Conservation (phyloP, 495 filamentous ascomycete species). For the Neurospora discreta region DNA sequence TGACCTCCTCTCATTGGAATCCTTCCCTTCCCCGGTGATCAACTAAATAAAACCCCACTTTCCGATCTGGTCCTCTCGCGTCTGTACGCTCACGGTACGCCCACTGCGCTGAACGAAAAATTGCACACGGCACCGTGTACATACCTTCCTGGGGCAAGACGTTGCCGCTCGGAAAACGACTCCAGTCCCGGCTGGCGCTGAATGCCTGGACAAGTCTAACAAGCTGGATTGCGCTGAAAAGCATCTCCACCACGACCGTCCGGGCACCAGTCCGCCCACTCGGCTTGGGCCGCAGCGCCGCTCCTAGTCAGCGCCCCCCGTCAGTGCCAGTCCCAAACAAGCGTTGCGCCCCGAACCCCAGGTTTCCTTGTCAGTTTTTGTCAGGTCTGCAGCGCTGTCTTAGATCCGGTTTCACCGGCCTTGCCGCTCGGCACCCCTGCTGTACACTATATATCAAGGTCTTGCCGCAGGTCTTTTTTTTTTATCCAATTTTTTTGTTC, state of each 20-base stretch:
- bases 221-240: neutral
- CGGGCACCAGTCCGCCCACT: neutral
- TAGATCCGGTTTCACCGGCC: neutral
- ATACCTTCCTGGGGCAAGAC: neutral
- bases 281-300: neutral
- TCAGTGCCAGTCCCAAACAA: neutral
- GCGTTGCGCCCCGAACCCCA: neutral
- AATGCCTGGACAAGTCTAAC: neutral
- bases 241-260: neutral
- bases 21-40: neutral
- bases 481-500: neutral
- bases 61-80: neutral
- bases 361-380: neutral
- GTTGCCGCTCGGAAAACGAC: neutral
- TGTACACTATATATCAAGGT: neutral
- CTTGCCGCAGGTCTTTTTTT: neutral
- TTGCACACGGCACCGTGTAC: neutral
- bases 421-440: slow-evolving; percentile 2
- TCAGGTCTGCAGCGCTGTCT: neutral
- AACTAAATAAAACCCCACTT: neutral
- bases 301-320: neutral
- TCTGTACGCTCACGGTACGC: neutral
- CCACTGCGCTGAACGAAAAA: neutral
- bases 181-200: neutral
- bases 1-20: neutral